Conservation (phyloP, 2,329 filamentous ascomycete genomes). For the Cladosporium colombiae region DNA sequence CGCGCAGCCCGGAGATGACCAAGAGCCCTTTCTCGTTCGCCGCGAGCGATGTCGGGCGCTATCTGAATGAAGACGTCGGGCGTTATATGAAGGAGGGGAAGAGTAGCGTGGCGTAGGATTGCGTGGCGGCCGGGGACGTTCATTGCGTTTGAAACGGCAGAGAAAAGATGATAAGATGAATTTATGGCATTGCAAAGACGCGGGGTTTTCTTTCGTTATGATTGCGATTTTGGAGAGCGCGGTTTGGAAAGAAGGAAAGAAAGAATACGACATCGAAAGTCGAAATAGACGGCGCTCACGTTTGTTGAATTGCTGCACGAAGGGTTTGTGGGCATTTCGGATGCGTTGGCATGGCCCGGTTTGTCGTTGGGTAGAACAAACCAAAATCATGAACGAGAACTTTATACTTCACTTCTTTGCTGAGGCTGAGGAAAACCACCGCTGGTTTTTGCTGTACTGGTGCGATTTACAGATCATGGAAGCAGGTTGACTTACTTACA, state of each 20-base stretch:
- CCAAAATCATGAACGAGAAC: neutral
- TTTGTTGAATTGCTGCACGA: neutral
- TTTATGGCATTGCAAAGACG: neutral
- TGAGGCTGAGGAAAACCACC: neutral
- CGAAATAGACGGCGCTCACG: neutral
- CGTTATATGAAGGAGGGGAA: conserved; percentile 32
- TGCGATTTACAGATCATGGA: neutral
- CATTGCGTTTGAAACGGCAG: neutral
- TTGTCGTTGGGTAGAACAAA: neutral
- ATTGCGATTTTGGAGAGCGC: neutral
- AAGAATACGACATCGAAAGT: neutral
- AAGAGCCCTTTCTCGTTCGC: conserved; percentile 74
- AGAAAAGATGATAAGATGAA: conserved; percentile 5
- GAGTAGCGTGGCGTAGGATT: neutral
- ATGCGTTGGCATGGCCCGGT: neutral
- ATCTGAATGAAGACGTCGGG: conserved; percentile 38
- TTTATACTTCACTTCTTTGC: neutral
- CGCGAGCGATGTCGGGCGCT: conserved; percentile 41
- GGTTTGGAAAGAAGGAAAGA: neutral
- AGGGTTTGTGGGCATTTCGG: neutral
- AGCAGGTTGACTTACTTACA: neutral
- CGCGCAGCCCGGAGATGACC: conserved; percentile 80
- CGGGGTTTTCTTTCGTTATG: neutral
- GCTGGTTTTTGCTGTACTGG: neutral
- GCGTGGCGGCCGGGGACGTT: no score